phyloP scores from a whole-genome alignment of 2,329 filamentous ascomycete genomes.

The Stagonosporopsis tanaceti region DNA sequence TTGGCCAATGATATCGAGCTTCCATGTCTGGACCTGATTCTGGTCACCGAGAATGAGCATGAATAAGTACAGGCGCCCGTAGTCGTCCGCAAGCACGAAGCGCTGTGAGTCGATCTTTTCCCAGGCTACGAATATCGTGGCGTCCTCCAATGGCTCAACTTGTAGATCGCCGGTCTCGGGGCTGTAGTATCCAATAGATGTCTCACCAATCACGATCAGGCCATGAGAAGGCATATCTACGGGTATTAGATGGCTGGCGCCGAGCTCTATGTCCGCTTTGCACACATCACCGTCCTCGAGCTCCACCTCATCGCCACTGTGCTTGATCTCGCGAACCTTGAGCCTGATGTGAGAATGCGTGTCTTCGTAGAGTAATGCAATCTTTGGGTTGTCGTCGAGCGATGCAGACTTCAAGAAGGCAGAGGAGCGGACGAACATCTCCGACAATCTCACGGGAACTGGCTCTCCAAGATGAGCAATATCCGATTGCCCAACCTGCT shows the following conservation, averaged over 20 bases:
- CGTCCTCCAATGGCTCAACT: constrained; percentile 70
- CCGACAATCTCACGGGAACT: constrained; percentile 68
- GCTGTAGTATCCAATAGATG: constrained; percentile 84
- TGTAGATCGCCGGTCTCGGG: constrained; percentile 74
- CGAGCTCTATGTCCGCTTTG: constrained; percentile 64
- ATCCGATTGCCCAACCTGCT: constrained; percentile 52
- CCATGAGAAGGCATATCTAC: constrained; percentile 64
- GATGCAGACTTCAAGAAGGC: constrained; percentile 68
- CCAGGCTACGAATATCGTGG: constrained; percentile 92
- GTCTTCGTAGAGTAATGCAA: constrained; percentile 73
- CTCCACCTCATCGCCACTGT: constrained; percentile 60
- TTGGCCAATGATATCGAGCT: constrained; percentile 70
- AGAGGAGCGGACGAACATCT: constrained; percentile 71
- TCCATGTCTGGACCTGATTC: constrained; percentile 75
- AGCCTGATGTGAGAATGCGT: constrained; percentile 63
- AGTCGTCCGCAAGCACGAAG: constrained; percentile 92
- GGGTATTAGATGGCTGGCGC: constrained; percentile 68
- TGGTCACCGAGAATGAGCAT: constrained; percentile 73
- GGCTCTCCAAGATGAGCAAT: constrained; percentile 68
- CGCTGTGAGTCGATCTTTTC: constrained; percentile 80
- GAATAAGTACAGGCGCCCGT: constrained; percentile 83
- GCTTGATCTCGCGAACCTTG: constrained; percentile 63
- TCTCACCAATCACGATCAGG: constrained; percentile 62
- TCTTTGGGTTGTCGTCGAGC: constrained; percentile 61
- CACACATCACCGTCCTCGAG: constrained; percentile 62